Evolutionary conservation across 2,329 filamentous ascomycete species (phyloP), one percentile per base, ranked within the genome.

Genomic region (Monilinia fructigena): DNA sequence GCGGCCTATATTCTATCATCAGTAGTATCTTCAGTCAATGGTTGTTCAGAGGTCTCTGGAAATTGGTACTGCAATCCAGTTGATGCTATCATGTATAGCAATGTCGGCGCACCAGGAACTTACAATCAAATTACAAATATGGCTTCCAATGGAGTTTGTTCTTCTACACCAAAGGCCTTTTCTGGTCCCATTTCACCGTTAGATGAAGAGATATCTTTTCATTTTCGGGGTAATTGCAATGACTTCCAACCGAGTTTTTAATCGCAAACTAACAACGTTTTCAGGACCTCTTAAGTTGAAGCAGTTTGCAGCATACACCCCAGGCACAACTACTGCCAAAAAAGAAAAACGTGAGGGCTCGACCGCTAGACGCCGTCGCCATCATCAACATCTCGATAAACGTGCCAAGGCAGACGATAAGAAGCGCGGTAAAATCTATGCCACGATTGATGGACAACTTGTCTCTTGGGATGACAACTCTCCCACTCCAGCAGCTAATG

Each of bases 41-140:
- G 70, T 65, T 31, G 74, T 79, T 64, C 73, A 76, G 28, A 79
- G 77, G 66, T 59, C 55, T 50, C 66, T 71, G 20, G 75, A 66
- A 91, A 91, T 77, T 88, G 78, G 79, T 91, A 88, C 78, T 90
- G 88, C 77, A 81, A 86, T 66, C 74, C 82, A 50, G 87, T 92
- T 66, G 78, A 83, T 66, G 84, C 86, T 59, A 88, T 93, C 76
- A 83, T 85, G n/a, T 93, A 92, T 77, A 78, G 78, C 67, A 85
- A 85, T 65, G 82, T 91, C 71, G 84, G 84, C 40, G 80, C 80
- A 59, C 72, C 81, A 54, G 89, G 89, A 50, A 79, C 78, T 55
- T 93, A 91, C 80, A 82, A 89, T 67, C 82, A 83, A 65, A 83
- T 93, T 47, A 85, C 81, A 35, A 73, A 74, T 64, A 91, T 93